These are phyloP conservation scores for Solioccasus polychromus DNA, from an alignment of 768 basidiomycete species.

Conservation along the genomic window DNA sequence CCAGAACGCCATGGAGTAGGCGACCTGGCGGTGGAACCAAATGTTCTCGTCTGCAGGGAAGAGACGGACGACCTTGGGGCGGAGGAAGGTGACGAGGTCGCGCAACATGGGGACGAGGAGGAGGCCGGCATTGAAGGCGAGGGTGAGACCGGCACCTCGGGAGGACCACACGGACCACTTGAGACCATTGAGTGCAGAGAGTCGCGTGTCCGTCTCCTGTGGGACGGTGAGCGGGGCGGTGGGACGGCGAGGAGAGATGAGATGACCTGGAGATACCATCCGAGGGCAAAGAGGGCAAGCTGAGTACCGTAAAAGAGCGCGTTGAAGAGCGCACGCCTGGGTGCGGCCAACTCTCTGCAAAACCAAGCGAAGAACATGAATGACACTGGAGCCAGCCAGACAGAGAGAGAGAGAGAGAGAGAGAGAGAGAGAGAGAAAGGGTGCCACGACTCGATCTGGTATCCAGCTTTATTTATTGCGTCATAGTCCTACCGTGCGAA, in stretches of 20 bases:
- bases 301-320: conserved; percentile 80
- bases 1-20: conserved; percentile 94
- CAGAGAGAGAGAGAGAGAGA: no score
- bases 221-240: conserved; percentile 2
- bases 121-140: conserved; percentile 83
- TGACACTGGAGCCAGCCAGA: no score
- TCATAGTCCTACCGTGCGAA: no score
- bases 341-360: conserved; percentile 61
- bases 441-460: no score
- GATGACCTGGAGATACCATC: conserved; percentile 83
- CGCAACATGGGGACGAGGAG: conserved; percentile 89
- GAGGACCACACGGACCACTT: conserved; percentile 87
- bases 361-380: conserved; percentile 51
- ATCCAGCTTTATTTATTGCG: conserved; percentile 2
- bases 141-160: conserved; percentile 86
- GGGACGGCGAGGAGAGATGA: not conserved
- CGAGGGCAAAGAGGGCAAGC: conserved; percentile 70
- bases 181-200: conserved; percentile 77
- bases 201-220: conserved; percentile 56
- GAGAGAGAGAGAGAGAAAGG: no score
- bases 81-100: conserved; percentile 80
- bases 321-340: conserved; percentile 68
- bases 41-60: conserved; percentile 94
- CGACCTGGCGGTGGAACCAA: conserved; percentile 94
- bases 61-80: conserved; percentile 76